A percentile compares a stretch with the other conserved stretches of the same genome.
Conservation (phyloP, 306 rosid species). For the Rubus parviflorus region DNA sequence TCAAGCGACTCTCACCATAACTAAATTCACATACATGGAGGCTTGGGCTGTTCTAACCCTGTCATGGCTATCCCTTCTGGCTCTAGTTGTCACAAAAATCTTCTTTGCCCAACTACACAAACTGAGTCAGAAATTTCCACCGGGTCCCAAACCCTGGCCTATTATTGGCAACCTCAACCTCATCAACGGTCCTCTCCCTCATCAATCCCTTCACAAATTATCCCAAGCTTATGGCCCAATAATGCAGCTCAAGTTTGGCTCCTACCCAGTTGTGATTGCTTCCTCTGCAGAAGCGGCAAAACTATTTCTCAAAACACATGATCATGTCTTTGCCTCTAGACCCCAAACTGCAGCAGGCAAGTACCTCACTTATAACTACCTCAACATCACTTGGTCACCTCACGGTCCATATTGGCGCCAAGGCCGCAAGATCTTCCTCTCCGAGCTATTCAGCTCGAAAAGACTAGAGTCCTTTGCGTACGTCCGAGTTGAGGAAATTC, state of each 20-base stretch:
- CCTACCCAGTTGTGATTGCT: constrained; percentile 29
- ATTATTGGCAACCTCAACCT: constrained; percentile 34
- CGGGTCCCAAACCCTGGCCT: constrained; percentile 43
- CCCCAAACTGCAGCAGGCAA: constrained; percentile 40
- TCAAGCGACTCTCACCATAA: background rate
- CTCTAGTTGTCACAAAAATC: background rate
- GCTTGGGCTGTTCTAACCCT: background rate
- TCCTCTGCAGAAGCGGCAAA: constrained; percentile 27
- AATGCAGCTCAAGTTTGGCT: constrained; percentile 37
- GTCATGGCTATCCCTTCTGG: background rate
- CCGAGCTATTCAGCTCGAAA: constrained; percentile 27
- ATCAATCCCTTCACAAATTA: constrained; percentile 30
- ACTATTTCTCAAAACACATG: constrained; percentile 28
- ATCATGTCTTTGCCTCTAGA: constrained; percentile 30
- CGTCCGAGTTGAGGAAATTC: constrained; percentile 25
- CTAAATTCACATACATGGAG: background rate
- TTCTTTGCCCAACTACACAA: background rate
- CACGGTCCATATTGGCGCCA: constrained; percentile 35
- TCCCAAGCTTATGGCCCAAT: constrained; percentile 36
- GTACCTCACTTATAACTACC: constrained; percentile 16
- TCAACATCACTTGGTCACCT: constrained; percentile 30
- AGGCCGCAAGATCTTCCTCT: constrained; percentile 32
- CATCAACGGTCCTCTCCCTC: constrained; percentile 24
- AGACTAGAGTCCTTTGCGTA: constrained; percentile 20
- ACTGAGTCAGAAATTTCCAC: constrained; percentile 6